A percentile compares a stretch with the other conserved stretches of the same genome.
These are phyloP conservation scores for Dalbergia cultrata DNA, from an alignment of 306 rosid genomes.

Conservation along the genomic window DNA sequence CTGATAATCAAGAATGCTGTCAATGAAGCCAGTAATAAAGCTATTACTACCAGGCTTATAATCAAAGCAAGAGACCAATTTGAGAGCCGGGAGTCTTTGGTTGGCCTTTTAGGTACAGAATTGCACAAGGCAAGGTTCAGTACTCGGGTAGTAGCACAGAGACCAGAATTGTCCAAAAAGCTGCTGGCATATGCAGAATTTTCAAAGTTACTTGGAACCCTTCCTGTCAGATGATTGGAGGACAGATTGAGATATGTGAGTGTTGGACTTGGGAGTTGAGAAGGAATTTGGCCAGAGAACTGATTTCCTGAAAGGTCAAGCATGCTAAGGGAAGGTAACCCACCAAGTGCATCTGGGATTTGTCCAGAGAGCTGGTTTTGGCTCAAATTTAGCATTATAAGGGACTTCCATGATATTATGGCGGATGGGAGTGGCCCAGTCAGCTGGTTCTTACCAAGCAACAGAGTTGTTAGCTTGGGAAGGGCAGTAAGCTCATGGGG, in stretches of 20 bases:
- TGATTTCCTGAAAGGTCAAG: conserved; percentile 66
- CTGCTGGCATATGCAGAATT: conserved; percentile 43
- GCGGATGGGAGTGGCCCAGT: conserved; percentile 50
- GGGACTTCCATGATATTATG: conserved; percentile 50
- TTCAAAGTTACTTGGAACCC: conserved; percentile 52
- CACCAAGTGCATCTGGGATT: conserved; percentile 51
- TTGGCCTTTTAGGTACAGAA: conserved; percentile 21
- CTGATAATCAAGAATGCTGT: conserved; percentile 29
- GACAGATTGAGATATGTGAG: conserved; percentile 34
- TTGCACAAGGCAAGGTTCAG: conserved; percentile 48
- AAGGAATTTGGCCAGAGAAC: conserved; percentile 64
- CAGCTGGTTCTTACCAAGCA: conserved; percentile 56
- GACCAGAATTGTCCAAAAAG: conserved; percentile 68
- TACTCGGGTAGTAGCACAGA: conserved; percentile 47
- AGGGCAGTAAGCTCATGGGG: conserved; percentile 60
- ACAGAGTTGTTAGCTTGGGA: conserved; percentile 37
- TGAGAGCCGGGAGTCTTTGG: conserved; percentile 51
- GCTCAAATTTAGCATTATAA: conserved; percentile 47
- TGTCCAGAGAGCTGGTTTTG: conserved; percentile 56
- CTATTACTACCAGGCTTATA: conserved; percentile 38
- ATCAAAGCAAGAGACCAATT: conserved; percentile 50
- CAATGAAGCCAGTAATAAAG: conserved; percentile 23
- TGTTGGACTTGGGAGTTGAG: neutral
- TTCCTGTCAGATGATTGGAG: conserved; percentile 55
- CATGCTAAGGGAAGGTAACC: conserved; percentile 41